These are phyloP conservation scores for Nannochloropsis oceanica DNA, from an alignment of 108 stramenopile species.

Conservation along the genomic window DNA sequence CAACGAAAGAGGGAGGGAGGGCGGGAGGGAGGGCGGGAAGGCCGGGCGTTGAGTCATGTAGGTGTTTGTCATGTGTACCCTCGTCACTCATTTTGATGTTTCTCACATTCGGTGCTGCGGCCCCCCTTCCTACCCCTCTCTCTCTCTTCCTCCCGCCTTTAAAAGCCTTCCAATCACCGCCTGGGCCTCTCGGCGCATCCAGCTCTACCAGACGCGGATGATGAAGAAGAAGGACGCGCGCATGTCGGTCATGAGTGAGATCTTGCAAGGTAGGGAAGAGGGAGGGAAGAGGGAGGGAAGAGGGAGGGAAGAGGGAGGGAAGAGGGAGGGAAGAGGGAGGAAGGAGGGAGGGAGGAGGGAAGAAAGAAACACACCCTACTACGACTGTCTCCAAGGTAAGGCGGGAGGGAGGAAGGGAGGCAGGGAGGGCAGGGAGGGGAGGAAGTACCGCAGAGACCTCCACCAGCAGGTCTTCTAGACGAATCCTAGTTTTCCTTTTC, in stretches of 20 bases:
- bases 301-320: not conserved
- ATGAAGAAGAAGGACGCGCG: conserved; percentile 30
- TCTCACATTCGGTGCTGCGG: not conserved
- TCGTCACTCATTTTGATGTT: not conserved
- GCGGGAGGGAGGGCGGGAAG: too few species aligned
- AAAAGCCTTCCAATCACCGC: not conserved
- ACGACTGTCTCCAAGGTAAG: not conserved
- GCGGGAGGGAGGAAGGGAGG: not conserved
- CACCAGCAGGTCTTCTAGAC: too few species aligned
- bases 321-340: not conserved
- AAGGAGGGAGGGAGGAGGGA: not conserved
- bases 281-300: not conserved
- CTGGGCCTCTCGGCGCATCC: not conserved
- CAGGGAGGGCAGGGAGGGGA: not conserved
- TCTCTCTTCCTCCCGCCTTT: not conserved
- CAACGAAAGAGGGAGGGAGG: too few species aligned
- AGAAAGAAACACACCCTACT: not conserved
- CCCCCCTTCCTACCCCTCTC: not conserved
- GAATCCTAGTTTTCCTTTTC: too few species aligned
- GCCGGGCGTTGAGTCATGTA: too few species aligned
- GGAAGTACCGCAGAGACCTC: too few species aligned
- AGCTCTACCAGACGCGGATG: conserved; percentile 10
- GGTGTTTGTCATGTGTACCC: not conserved
- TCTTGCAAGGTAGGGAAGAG: not conserved
- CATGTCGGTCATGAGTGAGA: conserved; percentile 25